phyloP scores from a whole-genome alignment of 1,284 basidiomycete genomes.

The Leccinum fuscescens region DNA sequence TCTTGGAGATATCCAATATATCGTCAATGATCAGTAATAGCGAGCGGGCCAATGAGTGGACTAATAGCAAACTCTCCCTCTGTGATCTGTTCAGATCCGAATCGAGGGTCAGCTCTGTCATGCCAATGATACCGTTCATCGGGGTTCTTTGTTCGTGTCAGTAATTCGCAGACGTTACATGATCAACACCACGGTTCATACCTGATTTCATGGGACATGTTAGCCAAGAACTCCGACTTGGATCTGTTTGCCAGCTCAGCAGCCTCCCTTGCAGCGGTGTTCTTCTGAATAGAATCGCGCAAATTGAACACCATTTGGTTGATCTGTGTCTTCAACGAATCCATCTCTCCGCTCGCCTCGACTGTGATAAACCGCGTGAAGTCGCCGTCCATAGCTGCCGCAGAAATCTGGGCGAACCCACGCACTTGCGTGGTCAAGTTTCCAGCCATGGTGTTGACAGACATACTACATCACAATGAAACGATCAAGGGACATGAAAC shows the following conservation, averaged over 20 bases:
- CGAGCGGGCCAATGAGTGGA: slow-evolving; percentile 92
- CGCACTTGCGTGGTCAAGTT: slow-evolving; percentile 98
- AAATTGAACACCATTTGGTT: slow-evolving; percentile 99
- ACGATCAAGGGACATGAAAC: background rate
- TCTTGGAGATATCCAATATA: slow-evolving; percentile 98
- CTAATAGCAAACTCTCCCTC: slow-evolving; percentile 92
- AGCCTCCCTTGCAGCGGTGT: slow-evolving; percentile 95
- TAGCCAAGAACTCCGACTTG: slow-evolving; percentile 98
- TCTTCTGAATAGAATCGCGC: slow-evolving; percentile 97
- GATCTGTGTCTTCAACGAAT: slow-evolving; percentile 98
- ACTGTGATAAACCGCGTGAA: slow-evolving; percentile 99
- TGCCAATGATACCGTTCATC: slow-evolving; percentile 99
- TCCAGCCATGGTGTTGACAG: slow-evolving; percentile 94
- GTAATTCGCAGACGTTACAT: slow-evolving; percentile 6
- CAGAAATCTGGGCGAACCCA: slow-evolving; percentile 98
- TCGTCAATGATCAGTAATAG: slow-evolving; percentile 97
- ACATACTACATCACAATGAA: slow-evolving; percentile 49
- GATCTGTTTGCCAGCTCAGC: slow-evolving; percentile 95
- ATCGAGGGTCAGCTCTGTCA: slow-evolving; percentile 98
- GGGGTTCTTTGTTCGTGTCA: slow-evolving; percentile 65
- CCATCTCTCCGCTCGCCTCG: slow-evolving; percentile 98
- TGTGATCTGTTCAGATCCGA: slow-evolving; percentile 87
- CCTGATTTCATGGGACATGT: slow-evolving; percentile 91
- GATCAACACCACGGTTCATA: slow-evolving; percentile 35
- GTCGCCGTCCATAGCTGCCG: slow-evolving; percentile 98